Evolutionary conservation across 1,284 basidiomycete genomes (phyloP).

Genomic region (Pseudozyma pruni): DNA sequence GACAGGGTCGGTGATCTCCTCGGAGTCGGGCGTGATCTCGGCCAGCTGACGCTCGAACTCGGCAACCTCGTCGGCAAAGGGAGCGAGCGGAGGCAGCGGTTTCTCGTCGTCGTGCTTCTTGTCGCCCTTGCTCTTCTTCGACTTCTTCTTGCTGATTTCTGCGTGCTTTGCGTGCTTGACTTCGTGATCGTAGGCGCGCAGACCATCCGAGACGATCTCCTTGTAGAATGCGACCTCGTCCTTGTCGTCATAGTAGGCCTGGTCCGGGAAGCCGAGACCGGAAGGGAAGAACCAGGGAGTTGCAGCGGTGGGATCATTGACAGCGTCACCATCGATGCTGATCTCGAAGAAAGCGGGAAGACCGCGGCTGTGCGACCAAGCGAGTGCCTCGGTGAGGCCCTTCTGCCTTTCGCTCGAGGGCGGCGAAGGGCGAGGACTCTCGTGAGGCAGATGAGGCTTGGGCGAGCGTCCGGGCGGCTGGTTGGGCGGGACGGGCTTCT

Average conservation of each 20-base stretch:
- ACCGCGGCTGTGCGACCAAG: conserved; percentile 80
- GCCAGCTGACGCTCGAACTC: conserved; percentile 85
- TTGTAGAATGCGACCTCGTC: conserved; percentile 78
- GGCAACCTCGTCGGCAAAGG: conserved; percentile 80
- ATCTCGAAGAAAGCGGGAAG: conserved; percentile 81
- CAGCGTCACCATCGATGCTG: conserved; percentile 86
- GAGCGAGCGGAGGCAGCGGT: conserved; percentile 70
- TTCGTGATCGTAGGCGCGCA: conserved; percentile 74
- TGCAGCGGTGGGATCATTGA: conserved; percentile 87
- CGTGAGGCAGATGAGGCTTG: conserved; percentile 48
- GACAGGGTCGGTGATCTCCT: conserved; percentile 77
- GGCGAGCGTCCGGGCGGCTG: conserved; percentile 53
- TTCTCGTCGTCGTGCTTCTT: conserved; percentile 69
- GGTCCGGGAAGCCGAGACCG: conserved; percentile 85
- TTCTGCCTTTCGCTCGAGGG: conserved; percentile 67
- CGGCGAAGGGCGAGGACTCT: conserved; percentile 47
- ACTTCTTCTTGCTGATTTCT: conserved; percentile 47
- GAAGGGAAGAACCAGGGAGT: conserved; percentile 87
- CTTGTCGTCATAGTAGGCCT: conserved; percentile 92
- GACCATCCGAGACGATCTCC: conserved; percentile 76
- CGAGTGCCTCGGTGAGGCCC: conserved; percentile 80
- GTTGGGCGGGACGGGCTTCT: conserved; percentile 50
- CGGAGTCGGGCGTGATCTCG: conserved; percentile 75
- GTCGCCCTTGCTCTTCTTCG: conserved; percentile 68
- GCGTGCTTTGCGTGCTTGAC: conserved; percentile 73